Conservation (phyloP, 1,284 basidiomycete species). For the Grifola frondosa region DNA sequence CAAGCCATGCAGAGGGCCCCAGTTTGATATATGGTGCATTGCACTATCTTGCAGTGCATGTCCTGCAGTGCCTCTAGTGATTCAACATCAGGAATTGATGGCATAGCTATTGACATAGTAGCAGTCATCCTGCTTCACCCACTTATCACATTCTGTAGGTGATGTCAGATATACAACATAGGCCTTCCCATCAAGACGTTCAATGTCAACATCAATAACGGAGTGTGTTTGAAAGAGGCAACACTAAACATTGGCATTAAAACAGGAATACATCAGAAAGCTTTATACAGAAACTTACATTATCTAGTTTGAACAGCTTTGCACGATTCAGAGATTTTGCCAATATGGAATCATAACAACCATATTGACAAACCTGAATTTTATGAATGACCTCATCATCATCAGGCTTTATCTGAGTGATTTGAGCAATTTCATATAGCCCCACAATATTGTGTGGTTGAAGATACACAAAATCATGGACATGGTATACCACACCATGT, state of each 20-base stretch:
- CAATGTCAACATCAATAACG: constrained; percentile 28
- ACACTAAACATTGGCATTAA: constrained; percentile 37
- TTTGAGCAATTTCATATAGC: constrained; percentile 54
- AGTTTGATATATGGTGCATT: no score
- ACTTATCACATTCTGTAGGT: constrained; percentile 39
- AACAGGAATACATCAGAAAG: neutral
- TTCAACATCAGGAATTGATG: constrained; percentile 13
- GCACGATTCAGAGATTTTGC: constrained; percentile 2
- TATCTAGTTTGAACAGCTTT: constrained; percentile 8
- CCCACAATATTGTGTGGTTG: constrained; percentile 27
- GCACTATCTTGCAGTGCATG: no score
- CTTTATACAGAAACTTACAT: constrained; percentile 9
- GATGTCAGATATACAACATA: constrained; percentile 24
- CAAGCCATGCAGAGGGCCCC: constrained; percentile 51
- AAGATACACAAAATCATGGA: constrained; percentile 59
- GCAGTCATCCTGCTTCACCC: constrained; percentile 52
- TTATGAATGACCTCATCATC: constrained; percentile 14
- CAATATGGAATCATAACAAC: constrained; percentile 42
- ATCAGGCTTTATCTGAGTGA: constrained; percentile 38
- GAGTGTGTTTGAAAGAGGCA: constrained; percentile 42
- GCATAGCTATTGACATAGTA: constrained; percentile 48
- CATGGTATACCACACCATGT: constrained; percentile 49
- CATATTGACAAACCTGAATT: constrained; percentile 42
- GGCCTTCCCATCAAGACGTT: constrained; percentile 44
- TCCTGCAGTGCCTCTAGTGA: constrained; percentile 30